Percentiles rank a stretch among this genome's conserved stretches.
phyloP scores from a whole-genome alignment of 768 basidiomycete species.

The Russula earlei region DNA sequence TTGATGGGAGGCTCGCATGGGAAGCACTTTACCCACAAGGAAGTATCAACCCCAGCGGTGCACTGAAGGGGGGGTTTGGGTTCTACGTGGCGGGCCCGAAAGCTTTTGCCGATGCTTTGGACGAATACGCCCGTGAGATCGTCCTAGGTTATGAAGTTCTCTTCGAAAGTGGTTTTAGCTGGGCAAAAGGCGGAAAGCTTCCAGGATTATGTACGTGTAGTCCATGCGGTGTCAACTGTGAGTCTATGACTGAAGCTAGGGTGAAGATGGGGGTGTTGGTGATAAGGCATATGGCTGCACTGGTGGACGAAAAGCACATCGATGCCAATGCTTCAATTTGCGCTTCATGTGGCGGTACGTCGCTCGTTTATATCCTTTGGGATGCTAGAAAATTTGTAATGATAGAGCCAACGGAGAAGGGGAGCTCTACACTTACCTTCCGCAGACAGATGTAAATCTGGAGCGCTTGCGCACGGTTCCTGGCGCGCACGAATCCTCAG shows the following conservation, averaged over 20 bases:
- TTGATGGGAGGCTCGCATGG: conserved; percentile 34
- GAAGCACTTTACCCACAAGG: conserved; percentile 53
- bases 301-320: conserved; percentile 53
- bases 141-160: conserved; percentile 44
- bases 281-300: background rate
- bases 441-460: background rate
- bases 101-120: background rate
- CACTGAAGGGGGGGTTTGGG: conserved; percentile 53
- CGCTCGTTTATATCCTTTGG: conserved; percentile 46
- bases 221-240: background rate
- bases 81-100: conserved; percentile 56
- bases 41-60: conserved; percentile 46
- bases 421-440: background rate
- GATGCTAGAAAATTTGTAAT: background rate
- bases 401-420: background rate
- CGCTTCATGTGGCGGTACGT: conserved; percentile 70
- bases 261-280: background rate
- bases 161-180: conserved; percentile 54
- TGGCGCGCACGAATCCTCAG: background rate
- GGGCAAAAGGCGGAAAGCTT: conserved; percentile 68
- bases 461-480: background rate
- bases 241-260: background rate
- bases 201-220: conserved; percentile 50
- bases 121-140: background rate
- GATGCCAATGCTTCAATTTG: conserved; percentile 60